Percentiles rank a stretch among this genome's conserved stretches.
Evolutionary conservation across 2,329 filamentous ascomycete genomes (phyloP).

Genomic region (Chaetomium olivaceum): DNA sequence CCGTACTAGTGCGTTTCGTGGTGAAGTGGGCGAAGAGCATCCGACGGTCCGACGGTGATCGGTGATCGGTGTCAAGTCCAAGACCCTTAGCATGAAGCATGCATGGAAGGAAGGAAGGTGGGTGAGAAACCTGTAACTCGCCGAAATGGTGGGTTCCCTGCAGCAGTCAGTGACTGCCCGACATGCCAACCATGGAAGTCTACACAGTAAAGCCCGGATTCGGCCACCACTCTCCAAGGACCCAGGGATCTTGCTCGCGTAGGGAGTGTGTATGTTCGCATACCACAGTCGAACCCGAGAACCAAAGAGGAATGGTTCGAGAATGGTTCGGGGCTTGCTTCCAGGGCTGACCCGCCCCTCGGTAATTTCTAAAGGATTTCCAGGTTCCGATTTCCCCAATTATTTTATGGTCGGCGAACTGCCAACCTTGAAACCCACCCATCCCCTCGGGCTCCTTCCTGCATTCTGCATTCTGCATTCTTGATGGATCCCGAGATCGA

Average conservation of each 20-base stretch:
- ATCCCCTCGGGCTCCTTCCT: constrained; percentile 4
- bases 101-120: not conserved
- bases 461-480: not conserved
- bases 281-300: too few relatives aligned
- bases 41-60: not conserved
- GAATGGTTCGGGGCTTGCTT: not conserved
- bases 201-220: not conserved
- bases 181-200: too few relatives aligned
- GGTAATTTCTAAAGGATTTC: not conserved
- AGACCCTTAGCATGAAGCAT: too few relatives aligned
- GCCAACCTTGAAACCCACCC: not conserved
- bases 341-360: not conserved
- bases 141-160: not conserved
- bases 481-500: not conserved
- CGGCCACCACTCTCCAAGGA: not conserved
- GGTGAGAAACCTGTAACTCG: too few relatives aligned
- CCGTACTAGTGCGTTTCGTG: not conserved
- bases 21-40: not conserved
- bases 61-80: too few relatives aligned
- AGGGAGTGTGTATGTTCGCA: too few relatives aligned
- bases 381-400: too few relatives aligned
- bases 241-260: not conserved
- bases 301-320: not conserved
- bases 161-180: not conserved
- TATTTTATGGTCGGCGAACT: constrained; percentile 17